Evolutionary conservation across 352 stramenopile species (phyloP), one percentile per base, ranked within the genome.

Genomic region (Phytophthora boehmeriae): DNA sequence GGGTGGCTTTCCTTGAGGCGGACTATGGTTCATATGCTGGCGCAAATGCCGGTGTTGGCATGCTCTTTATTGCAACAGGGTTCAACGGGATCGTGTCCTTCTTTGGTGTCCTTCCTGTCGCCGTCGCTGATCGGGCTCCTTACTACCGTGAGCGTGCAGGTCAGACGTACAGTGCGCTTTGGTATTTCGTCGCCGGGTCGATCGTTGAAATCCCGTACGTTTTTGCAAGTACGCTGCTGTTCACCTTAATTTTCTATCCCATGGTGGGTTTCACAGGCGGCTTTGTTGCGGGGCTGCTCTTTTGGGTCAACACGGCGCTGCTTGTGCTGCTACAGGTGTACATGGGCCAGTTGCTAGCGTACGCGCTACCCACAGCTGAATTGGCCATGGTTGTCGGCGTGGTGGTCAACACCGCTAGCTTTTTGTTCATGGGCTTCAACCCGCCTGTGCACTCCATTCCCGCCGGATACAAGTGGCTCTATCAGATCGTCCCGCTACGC

Each of bases 41-140:
- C 5, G 58, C 72, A 32, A 85, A 86, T 52, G 63, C 66, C 11
- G 80, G 78, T 14, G 62, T 97, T 25, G 82, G 86, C 11, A 86
- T 96, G 34, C 86, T 97, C 35, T 97, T 96, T 66, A 74, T 92
- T 5, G 75, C 82, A 3, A 90, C 90, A 0, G 58, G 90, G 30
- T 97, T 97, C 56, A 83, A 91, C 46, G 78, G 79, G 22, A 84
- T 96, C 45, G 87, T 94, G 27, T 89, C 79, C n/a, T 88, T 97
- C 39, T 79, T 95, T 41, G 87, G 73, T 2, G 83, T 93, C 0
- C 56, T 97, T 5, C 80, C 89, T 23, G 69, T 97, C 5, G 87
- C 95, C 28, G 69, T 88, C 47, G 75, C 76, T 16, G 88, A 97
- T 49, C 78, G 93, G 28, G 85, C 83, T 38, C 83, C 91, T 42